A percentile compares a stretch with the other conserved stretches of the same genome.
Conservation (phyloP, 345 rosid species). For the Eucalyptus dawsonii region DNA sequence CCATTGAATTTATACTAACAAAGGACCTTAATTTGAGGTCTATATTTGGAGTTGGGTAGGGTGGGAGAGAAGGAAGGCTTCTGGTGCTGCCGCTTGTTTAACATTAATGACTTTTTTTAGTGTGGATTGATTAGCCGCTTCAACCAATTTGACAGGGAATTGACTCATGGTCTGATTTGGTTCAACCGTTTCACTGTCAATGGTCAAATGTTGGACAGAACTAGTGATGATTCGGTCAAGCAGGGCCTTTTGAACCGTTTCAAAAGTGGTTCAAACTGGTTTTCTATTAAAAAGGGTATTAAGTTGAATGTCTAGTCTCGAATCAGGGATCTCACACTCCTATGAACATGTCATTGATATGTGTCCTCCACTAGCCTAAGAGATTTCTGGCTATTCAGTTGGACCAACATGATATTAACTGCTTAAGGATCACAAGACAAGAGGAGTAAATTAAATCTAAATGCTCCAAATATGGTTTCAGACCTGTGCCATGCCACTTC, state of each 20-base stretch:
- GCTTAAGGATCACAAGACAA: background rate
- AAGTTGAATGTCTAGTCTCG: background rate
- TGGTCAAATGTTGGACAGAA: background rate
- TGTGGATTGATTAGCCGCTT: background rate
- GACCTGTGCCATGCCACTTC: background rate
- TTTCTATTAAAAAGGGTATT: background rate
- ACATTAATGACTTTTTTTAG: background rate
- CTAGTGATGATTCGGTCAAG: background rate
- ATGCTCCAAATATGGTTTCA: background rate
- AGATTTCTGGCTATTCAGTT: background rate
- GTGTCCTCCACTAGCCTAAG: background rate
- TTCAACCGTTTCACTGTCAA: background rate
- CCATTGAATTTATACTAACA: background rate
- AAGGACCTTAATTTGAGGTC: background rate
- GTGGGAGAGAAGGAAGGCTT: background rate
- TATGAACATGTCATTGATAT: background rate
- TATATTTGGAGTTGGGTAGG: background rate
- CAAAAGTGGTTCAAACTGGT: background rate
- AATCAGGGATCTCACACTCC: background rate
- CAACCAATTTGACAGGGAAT: background rate
- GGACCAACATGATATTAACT: background rate
- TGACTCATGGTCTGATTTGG: background rate
- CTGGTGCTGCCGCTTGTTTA: background rate
- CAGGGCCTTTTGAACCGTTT: background rate
- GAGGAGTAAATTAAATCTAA: background rate